Evolutionary conservation across 2,329 filamentous ascomycete genomes (phyloP).

Genomic region (Colletotrichum noveboracense): DNA sequence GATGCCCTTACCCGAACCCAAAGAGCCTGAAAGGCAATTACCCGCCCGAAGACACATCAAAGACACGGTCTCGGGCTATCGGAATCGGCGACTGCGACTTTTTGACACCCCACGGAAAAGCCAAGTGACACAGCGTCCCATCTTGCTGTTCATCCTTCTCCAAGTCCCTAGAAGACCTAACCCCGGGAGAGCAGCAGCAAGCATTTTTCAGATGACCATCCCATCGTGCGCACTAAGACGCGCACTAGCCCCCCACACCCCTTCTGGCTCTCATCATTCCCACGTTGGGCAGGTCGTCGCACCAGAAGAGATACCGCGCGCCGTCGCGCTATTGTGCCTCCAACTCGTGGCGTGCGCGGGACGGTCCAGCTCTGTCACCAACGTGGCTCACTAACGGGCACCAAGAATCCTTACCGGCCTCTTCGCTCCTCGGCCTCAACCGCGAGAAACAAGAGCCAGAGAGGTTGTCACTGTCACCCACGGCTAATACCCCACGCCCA

Average conservation of each 20-base stretch:
- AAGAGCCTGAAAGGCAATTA: neutral
- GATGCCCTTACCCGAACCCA: neutral
- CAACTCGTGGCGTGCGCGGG: neutral
- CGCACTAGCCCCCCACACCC: neutral
- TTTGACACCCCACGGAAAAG: neutral
- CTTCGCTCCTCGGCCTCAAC: neutral
- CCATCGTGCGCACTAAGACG: neutral
- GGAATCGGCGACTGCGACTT: neutral
- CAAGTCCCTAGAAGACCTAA: neutral
- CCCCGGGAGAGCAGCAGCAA: neutral
- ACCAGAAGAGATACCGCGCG: neutral
- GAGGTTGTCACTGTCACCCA: neutral
- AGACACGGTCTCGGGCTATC: neutral
- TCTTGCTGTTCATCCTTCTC: neutral
- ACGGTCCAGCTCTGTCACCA: neutral
- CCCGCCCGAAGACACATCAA: neutral
- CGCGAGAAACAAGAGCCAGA: neutral
- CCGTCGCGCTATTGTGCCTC: neutral
- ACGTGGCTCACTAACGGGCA: neutral
- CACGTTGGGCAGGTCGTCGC: constrained; percentile 4
- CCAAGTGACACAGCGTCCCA: neutral
- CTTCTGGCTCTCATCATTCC: neutral
- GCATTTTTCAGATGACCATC: constrained; percentile 6
- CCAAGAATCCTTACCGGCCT: neutral
- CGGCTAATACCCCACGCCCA: neutral